phyloP scores from a whole-genome alignment of 192 early-diverging fungal genomes.

The Chytriomyces hyalinus region DNA sequence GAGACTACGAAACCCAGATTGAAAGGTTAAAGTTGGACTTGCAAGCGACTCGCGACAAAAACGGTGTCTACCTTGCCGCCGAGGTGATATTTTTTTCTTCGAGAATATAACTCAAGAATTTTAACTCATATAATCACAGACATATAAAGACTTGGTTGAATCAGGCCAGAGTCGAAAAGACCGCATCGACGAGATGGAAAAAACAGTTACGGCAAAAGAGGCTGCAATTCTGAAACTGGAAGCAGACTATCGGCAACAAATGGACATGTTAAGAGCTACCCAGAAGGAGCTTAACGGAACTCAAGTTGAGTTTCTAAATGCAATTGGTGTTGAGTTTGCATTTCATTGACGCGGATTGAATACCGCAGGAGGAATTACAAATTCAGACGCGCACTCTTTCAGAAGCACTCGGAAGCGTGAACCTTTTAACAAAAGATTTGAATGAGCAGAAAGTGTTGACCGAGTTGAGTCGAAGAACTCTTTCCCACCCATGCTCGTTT shows the following conservation, averaged over 20 bases:
- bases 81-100: constrained; percentile 40
- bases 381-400: constrained; percentile 13
- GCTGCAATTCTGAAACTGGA: constrained; percentile 42
- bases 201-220: constrained; percentile 45
- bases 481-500: constrained; percentile 4
- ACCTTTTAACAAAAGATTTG: constrained; percentile 34
- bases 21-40: constrained; percentile 81
- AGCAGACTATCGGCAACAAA: constrained; percentile 40
- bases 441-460: constrained; percentile 45
- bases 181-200: constrained; percentile 46
- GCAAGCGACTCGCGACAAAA: constrained; percentile 78
- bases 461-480: constrained; percentile 10
- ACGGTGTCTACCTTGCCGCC: constrained; percentile 77
- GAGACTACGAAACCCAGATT: constrained; percentile 80
- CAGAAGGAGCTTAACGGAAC: constrained; percentile 38
- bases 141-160: constrained; percentile 59
- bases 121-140: constrained; percentile 41
- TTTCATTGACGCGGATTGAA: not conserved
- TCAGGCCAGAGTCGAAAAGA: constrained; percentile 59
- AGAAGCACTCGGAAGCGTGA: constrained; percentile 1
- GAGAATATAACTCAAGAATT: not conserved
- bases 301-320: not conserved
- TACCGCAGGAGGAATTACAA: not conserved
- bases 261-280: constrained; percentile 43
- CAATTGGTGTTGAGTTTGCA: not conserved